Conservation (phyloP, 805 yeast species). For the Nadsonia fulvescens region DNA sequence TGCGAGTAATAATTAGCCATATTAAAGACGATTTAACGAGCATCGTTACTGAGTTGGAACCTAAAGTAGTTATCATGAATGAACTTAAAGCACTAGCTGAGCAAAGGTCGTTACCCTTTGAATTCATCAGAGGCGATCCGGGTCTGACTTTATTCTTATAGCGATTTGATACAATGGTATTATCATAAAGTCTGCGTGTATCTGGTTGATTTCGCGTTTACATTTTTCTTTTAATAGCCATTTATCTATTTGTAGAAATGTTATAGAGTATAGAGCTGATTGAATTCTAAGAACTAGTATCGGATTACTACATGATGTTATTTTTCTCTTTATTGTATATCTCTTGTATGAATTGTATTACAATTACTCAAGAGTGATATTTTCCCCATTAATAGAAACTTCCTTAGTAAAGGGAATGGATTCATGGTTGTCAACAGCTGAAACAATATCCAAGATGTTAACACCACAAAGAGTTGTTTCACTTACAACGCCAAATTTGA, state of each 20-base stretch:
- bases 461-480: conserved; percentile 44
- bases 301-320: no score
- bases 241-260: no score
- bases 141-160: conserved; percentile 6
- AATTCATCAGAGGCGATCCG: conserved; percentile 6
- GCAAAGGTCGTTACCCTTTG: conserved; percentile 2
- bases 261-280: no score
- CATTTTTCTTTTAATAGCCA: no score
- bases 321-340: no score
- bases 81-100: conserved; percentile 8
- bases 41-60: conserved; percentile 4
- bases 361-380: no score
- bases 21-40: conserved; percentile 20
- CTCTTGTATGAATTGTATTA: no score
- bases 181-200: no score
- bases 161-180: background rate
- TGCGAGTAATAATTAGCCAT: conserved; percentile 34
- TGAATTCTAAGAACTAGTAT: no score
- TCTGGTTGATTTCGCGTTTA: no score
- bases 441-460: conserved; percentile 39
- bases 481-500: conserved; percentile 34
- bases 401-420: conserved; percentile 61
- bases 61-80: conserved; percentile 6
- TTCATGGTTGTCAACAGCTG: conserved; percentile 28
- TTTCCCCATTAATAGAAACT: no score